Percentiles rank a stretch among this genome's conserved stretches.
Conservation (phyloP, 345 rosid species). For the Erodium maritimum region DNA sequence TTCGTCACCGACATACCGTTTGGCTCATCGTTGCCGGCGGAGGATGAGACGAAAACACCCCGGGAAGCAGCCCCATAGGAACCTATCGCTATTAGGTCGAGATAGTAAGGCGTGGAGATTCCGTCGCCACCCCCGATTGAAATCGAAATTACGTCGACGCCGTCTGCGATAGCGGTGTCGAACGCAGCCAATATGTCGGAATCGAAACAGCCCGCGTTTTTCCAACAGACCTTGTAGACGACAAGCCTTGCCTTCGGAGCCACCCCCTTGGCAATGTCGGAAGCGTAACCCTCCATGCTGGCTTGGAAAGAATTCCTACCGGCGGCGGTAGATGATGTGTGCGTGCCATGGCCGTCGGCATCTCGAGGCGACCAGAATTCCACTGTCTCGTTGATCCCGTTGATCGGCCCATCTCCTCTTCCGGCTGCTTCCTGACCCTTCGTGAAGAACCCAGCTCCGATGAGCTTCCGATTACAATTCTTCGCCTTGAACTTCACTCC, state of each 20-base stretch:
- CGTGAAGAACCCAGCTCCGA: slow-evolving; percentile 69
- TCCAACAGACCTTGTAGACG: slow-evolving; percentile 79
- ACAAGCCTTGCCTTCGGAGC: slow-evolving; percentile 77
- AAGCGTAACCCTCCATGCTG: slow-evolving; percentile 69
- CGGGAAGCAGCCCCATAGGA: slow-evolving; percentile 46
- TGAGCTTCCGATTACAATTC: slow-evolving; percentile 55
- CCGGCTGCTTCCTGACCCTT: slow-evolving; percentile 67
- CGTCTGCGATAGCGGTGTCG: slow-evolving; percentile 49
- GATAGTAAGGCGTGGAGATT: slow-evolving; percentile 55
- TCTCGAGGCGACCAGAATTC: slow-evolving; percentile 79
- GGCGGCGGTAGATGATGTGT: slow-evolving; percentile 71
- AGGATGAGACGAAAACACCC: slow-evolving; percentile 43
- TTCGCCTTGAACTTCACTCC: slow-evolving; percentile 30
- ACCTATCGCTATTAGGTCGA: slow-evolving; percentile 77
- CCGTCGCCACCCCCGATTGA: slow-evolving; percentile 78
- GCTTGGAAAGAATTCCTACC: slow-evolving; percentile 55
- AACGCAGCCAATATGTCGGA: slow-evolving; percentile 75
- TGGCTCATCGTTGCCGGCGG: slow-evolving; percentile 71
- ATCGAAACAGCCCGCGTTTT: slow-evolving; percentile 64
- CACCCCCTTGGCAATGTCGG: slow-evolving; percentile 73
- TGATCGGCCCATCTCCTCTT: slow-evolving; percentile 30
- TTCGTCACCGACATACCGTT: slow-evolving; percentile 67
- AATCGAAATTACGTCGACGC: slow-evolving; percentile 67
- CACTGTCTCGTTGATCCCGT: slow-evolving; percentile 52
- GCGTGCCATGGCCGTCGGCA: slow-evolving; percentile 88